Percentiles rank a stretch among this genome's conserved stretches.
phyloP scores from a whole-genome alignment of 2,329 filamentous ascomycete species.

The Diaporthe sp. region DNA sequence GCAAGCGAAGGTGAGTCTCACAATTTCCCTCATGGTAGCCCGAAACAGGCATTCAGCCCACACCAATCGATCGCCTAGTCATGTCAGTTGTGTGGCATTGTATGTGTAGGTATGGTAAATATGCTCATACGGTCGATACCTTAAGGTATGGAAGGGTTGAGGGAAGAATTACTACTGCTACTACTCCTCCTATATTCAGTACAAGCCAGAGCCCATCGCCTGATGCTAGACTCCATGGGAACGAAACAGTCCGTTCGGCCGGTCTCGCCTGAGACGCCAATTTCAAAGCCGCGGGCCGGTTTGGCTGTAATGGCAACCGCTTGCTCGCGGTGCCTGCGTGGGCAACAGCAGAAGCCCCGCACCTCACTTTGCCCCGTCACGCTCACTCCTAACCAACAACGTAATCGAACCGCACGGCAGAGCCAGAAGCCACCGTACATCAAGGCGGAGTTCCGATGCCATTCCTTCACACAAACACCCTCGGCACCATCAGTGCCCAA shows the following conservation, averaged over 20 bases:
- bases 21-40: background rate
- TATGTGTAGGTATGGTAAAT: background rate
- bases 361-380: background rate
- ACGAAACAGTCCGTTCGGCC: background rate
- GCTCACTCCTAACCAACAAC: background rate
- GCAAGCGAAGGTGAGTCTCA: background rate
- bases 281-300: background rate
- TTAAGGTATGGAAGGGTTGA: constrained; percentile 13
- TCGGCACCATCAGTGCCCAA: background rate
- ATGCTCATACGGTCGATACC: background rate
- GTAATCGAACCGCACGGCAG: background rate
- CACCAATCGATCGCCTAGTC: background rate
- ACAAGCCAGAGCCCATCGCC: constrained; percentile 30
- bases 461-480: background rate
- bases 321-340: background rate
- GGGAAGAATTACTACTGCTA: constrained; percentile 30
- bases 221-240: constrained; percentile 10
- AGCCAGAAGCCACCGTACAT: background rate
- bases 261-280: constrained; percentile 10
- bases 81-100: background rate
- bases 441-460: background rate
- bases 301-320: background rate
- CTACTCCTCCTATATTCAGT: constrained; percentile 24
- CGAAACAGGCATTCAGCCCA: too few relatives aligned
- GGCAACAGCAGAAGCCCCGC: background rate